These are phyloP conservation scores for Henckelia pumila DNA, from an alignment of 257 asterid genomes.

Conservation along the genomic window DNA sequence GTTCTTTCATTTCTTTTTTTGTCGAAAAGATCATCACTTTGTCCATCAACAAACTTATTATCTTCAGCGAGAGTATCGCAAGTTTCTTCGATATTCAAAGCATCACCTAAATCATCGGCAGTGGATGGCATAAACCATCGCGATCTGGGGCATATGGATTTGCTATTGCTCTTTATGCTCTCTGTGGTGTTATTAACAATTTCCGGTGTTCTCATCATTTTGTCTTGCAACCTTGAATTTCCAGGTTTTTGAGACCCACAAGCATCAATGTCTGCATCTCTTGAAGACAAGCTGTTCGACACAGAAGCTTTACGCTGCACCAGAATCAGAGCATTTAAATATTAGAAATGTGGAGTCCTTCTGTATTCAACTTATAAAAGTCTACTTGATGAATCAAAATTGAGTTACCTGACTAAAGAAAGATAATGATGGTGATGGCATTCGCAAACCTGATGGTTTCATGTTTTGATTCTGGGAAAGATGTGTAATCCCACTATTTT, in stretches of 20 bases:
- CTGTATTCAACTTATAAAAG: conserved; percentile 13
- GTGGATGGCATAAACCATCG: conserved; percentile 33
- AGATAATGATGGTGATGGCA: conserved; percentile 95
- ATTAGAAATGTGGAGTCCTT: conserved; percentile 20
- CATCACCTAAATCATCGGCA: conserved; percentile 31
- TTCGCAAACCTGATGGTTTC: conserved; percentile 84
- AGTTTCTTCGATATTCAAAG: conserved; percentile 24
- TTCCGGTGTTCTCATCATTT: conserved; percentile 29
- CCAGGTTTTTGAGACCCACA: conserved; percentile 40
- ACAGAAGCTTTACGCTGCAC: conserved; percentile 75
- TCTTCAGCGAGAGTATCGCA: conserved; percentile 24
- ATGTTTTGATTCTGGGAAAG: conserved; percentile 34
- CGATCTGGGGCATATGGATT: conserved; percentile 32
- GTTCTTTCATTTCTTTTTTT: conserved; percentile 19
- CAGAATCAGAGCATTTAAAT: conserved; percentile 28
- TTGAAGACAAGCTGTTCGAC: conserved; percentile 31
- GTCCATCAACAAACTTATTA: conserved; percentile 25
- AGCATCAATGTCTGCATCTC: conserved; percentile 35
- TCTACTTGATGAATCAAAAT: conserved; percentile 25
- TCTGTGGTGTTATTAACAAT: conserved; percentile 23
- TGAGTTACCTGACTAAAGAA: conserved; percentile 74
- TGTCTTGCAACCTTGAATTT: conserved; percentile 35
- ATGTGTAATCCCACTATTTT: conserved; percentile 34
- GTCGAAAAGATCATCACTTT: conserved; percentile 29
- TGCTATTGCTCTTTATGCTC: conserved; percentile 29